These are phyloP conservation scores for Schwanniomyces polymorphus DNA, from an alignment of 805 yeast genomes.

Conservation along the genomic window DNA sequence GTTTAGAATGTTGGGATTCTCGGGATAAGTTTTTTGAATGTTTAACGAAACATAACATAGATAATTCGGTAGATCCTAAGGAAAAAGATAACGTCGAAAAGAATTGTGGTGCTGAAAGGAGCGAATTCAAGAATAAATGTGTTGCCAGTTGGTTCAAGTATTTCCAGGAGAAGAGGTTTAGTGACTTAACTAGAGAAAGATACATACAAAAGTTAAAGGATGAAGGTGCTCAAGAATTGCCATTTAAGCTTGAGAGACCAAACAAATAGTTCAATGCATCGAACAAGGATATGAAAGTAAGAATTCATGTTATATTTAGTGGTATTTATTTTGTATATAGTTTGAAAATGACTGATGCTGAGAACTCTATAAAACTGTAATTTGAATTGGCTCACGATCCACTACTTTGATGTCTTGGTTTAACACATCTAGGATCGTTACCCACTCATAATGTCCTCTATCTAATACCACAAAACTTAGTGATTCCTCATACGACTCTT, in stretches of 20 bases:
- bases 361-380: slow-evolving; percentile 20
- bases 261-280: not conserved
- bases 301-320: not conserved
- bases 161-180: slow-evolving; percentile 86
- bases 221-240: slow-evolving; percentile 53
- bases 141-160: slow-evolving; percentile 85
- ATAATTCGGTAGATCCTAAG: slow-evolving; percentile 65
- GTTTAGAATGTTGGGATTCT: slow-evolving; percentile 86
- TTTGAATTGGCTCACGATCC: slow-evolving; percentile 32
- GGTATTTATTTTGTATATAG: not conserved
- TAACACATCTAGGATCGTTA: slow-evolving; percentile 36
- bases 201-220: slow-evolving; percentile 71
- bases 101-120: slow-evolving; percentile 57
- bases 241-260: slow-evolving; percentile 25
- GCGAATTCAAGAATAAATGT: slow-evolving; percentile 70
- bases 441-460: slow-evolving; percentile 83
- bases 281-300: not conserved
- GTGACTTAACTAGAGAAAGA: slow-evolving; percentile 67
- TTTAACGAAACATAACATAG: slow-evolving; percentile 64
- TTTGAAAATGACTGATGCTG: not conserved
- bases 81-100: slow-evolving; percentile 46
- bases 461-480: slow-evolving; percentile 68
- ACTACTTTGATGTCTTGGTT: slow-evolving; percentile 16
- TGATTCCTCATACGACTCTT: slow-evolving; percentile 39
- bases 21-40: slow-evolving; percentile 80